Evolutionary conservation across 1,139 yeast genomes (phyloP).

Genomic region (Pneumocystis jirovecii): DNA sequence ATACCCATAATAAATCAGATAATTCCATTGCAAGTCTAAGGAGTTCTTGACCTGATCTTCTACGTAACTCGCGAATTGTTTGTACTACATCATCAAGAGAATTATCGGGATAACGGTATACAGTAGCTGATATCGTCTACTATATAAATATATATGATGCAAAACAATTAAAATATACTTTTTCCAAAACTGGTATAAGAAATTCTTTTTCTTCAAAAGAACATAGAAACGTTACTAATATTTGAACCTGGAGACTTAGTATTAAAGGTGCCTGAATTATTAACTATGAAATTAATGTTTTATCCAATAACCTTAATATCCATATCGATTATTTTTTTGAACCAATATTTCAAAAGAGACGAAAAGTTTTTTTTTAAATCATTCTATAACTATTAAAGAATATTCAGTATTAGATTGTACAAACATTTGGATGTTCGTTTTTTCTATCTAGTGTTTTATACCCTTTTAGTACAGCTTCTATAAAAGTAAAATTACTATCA

Average conservation of each 20-base stretch:
- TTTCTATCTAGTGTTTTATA: background rate
- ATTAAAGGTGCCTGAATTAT: conserved; percentile 63
- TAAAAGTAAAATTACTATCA: conserved; percentile 66
- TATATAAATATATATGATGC: conserved; percentile 65
- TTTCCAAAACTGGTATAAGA: background rate
- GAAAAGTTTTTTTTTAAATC: background rate
- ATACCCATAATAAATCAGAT: conserved; percentile 10
- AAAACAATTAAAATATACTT: conserved; percentile 20
- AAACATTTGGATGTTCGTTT: background rate
- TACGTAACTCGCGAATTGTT: conserved; percentile 69
- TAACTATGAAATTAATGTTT: conserved; percentile 43
- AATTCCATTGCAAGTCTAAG: conserved; percentile 10
- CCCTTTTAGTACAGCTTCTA: conserved; percentile 39
- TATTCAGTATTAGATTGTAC: background rate
- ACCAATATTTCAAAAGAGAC: conserved; percentile 19
- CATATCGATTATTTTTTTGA: conserved; percentile 40
- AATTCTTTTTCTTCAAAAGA: conserved; percentile 56
- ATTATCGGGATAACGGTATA: conserved; percentile 57
- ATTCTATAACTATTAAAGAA: background rate
- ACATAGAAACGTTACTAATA: conserved; percentile 81
- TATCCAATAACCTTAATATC: conserved; percentile 67
- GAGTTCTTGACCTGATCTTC: conserved; percentile 87
- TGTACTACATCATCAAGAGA: conserved; percentile 45
- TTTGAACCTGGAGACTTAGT: conserved; percentile 74
- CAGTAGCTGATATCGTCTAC: conserved; percentile 74